Evolutionary conservation across 805 yeast species (phyloP).

Genomic region (Candida berthetii): DNA sequence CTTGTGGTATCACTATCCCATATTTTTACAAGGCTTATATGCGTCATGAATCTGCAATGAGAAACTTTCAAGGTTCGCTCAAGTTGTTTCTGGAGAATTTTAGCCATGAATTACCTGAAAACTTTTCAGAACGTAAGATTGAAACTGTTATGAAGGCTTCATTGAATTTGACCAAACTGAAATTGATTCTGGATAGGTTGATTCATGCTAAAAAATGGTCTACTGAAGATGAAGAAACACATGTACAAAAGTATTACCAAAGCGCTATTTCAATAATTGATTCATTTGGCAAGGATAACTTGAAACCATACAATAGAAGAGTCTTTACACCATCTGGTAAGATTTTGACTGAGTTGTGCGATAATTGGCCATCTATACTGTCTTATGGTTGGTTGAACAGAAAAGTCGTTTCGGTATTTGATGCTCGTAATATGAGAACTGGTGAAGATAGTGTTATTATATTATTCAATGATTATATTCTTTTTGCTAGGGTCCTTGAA

Average conservation of each 20-base stretch:
- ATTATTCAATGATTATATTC: slow-evolving; percentile 73
- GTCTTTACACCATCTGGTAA: slow-evolving; percentile 91
- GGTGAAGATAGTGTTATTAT: slow-evolving; percentile 50
- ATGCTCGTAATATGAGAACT: slow-evolving; percentile 30
- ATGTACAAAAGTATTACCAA: slow-evolving; percentile 35
- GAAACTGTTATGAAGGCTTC: slow-evolving; percentile 64
- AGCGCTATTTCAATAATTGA: slow-evolving; percentile 63
- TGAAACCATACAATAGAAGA: slow-evolving; percentile 50
- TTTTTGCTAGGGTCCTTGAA: slow-evolving; percentile 54
- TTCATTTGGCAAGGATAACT: slow-evolving; percentile 64
- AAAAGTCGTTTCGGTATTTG: slow-evolving; percentile 74
- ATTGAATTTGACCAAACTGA: slow-evolving; percentile 64
- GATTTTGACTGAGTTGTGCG: slow-evolving; percentile 75
- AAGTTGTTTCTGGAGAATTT: slow-evolving; percentile 34
- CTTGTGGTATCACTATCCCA: slow-evolving; percentile 78
- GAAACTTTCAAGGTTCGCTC: slow-evolving; percentile 45
- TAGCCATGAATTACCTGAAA: slow-evolving; percentile 20
- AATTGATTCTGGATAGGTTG: slow-evolving; percentile 61
- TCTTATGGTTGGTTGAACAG: slow-evolving; percentile 87
- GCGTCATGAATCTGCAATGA: slow-evolving; percentile 90
- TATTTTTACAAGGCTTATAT: slow-evolving; percentile 90
- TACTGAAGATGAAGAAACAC: slow-evolving; percentile 14
- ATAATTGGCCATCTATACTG: slow-evolving; percentile 81
- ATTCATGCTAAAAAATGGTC: slow-evolving; percentile 43
- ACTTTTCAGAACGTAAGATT: slow-evolving; percentile 43